These are phyloP conservation scores for Candida anutae DNA, from an alignment of 1,139 yeast genomes.

Conservation along the genomic window DNA sequence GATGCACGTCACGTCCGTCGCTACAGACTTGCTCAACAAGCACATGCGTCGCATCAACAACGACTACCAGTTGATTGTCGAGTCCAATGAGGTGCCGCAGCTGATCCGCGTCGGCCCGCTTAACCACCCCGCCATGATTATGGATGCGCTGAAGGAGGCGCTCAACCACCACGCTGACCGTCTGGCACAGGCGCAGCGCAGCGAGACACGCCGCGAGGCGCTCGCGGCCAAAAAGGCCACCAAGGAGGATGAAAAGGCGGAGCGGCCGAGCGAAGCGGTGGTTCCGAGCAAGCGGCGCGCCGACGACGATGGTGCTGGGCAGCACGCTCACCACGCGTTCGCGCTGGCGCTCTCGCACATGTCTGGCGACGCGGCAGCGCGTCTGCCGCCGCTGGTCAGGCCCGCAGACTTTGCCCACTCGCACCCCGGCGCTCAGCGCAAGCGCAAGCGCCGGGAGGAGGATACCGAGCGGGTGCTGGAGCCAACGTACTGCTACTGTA, in stretches of 20 bases:
- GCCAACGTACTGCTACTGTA: slow-evolving; percentile 91
- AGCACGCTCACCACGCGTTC: background rate
- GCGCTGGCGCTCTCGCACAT: background rate
- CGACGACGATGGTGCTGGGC: slow-evolving; percentile 4
- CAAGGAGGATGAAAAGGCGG: slow-evolving; percentile 33
- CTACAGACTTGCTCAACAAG: slow-evolving; percentile 67
- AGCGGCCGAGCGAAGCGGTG: too few relatives aligned
- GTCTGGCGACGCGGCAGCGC: background rate
- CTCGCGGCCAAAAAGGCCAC: slow-evolving; percentile 75
- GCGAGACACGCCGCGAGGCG: slow-evolving; percentile 86
- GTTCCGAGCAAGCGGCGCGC: slow-evolving; percentile 1
- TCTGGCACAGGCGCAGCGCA: slow-evolving; percentile 61
- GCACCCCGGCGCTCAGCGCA: slow-evolving; percentile 1
- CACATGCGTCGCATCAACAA: slow-evolving; percentile 70
- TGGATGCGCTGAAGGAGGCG: slow-evolving; percentile 39
- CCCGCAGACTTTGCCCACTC: background rate
- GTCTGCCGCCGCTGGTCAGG: background rate
- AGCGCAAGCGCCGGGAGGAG: slow-evolving; percentile 1
- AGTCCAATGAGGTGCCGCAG: slow-evolving; percentile 70
- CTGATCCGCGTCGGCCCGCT: slow-evolving; percentile 59
- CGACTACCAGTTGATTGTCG: slow-evolving; percentile 65
- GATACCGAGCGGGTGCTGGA: slow-evolving; percentile 24
- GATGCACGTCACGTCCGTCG: slow-evolving; percentile 94
- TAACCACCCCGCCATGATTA: slow-evolving; percentile 84
- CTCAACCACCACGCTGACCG: slow-evolving; percentile 28